phyloP scores from a whole-genome alignment of 108 stramenopile genomes.

The Nitzschia palea region DNA sequence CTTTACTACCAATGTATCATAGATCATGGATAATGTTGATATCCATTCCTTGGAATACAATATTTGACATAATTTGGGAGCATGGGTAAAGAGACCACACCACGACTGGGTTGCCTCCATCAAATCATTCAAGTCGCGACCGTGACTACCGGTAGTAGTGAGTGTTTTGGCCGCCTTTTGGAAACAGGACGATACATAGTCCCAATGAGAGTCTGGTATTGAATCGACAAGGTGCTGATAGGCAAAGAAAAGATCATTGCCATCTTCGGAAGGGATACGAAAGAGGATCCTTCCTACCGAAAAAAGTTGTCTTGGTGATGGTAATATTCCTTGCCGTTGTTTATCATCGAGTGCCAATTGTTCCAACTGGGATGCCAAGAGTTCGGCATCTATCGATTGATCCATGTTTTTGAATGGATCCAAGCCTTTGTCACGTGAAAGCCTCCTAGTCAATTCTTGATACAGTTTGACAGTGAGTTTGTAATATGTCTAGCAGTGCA shows the following conservation, averaged over 20 bases:
- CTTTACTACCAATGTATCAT: conserved; percentile 21
- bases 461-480: no score
- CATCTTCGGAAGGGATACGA: neutral
- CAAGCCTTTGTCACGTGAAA: no score
- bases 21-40: conserved; percentile 15
- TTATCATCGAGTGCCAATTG: neutral
- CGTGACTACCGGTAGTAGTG: neutral
- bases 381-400: neutral
- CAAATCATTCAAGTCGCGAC: conserved; percentile 7
- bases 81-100: conserved; percentile 11
- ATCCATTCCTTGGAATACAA: conserved; percentile 22
- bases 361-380: neutral
- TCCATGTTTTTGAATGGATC: neutral
- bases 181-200: neutral
- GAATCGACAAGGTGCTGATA: conserved; percentile 26
- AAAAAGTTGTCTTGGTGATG: conserved; percentile 12
- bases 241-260: neutral
- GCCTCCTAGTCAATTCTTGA: no score
- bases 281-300: conserved; percentile 1
- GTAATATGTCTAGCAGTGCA: no score
- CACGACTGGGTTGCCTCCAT: neutral
- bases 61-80: conserved; percentile 16
- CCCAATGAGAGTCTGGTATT: conserved; percentile 9
- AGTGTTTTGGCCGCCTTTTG: conserved; percentile 10
- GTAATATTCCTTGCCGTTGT: neutral